Evolutionary conservation across 192 early-diverging fungal species (phyloP), one percentile per base, ranked within the genome.

Genomic region (Linnemannia hyalina): DNA sequence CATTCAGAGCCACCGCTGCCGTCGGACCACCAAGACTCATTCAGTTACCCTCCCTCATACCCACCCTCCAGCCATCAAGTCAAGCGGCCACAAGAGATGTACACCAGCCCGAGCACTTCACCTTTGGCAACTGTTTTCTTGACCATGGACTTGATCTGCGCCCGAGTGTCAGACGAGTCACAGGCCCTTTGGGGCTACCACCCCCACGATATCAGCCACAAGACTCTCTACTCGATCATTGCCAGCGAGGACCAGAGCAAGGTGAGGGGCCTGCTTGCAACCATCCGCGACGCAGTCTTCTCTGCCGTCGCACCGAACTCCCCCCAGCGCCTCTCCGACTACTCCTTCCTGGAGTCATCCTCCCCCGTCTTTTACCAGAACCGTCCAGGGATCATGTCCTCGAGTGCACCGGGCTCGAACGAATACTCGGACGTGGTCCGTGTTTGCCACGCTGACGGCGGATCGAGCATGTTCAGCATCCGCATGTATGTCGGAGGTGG

Each of bases 401-500:
- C 68, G 18, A 71, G 75, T 32, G 88, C 91, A 22, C 81, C 89
- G 41, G 89, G 87, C 6, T 80, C 88, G 2, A 89, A 80, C 69
- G 89, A 89, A 46, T 90, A 89, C 55, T 81, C 89, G 18, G 92
- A 93, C 26, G 87, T 89, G 15, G 42, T 93, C 35, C 83, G 88
- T 26, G 75, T 93, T 26, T 89, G 86, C 68, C 83, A 84, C 41
- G 84, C 88, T 22, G 86, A 80, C 55, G 91, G 91, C 13, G 83
- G 82, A 35, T 87, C 83, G 26, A 89, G 90, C 63, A 70, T 90
- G 16, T 94, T 89, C 73, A 85, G 88, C 42, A 77, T 93, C 4
- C 71, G 82, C 18, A 88, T 90, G 75, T 91, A 91, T 82, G 71
- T 94, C n/a, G 93, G 93, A 40, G 93, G 93, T 73, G 93, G 92